phyloP scores from a whole-genome alignment of 1,284 basidiomycete genomes.

The Athelia sp. region DNA sequence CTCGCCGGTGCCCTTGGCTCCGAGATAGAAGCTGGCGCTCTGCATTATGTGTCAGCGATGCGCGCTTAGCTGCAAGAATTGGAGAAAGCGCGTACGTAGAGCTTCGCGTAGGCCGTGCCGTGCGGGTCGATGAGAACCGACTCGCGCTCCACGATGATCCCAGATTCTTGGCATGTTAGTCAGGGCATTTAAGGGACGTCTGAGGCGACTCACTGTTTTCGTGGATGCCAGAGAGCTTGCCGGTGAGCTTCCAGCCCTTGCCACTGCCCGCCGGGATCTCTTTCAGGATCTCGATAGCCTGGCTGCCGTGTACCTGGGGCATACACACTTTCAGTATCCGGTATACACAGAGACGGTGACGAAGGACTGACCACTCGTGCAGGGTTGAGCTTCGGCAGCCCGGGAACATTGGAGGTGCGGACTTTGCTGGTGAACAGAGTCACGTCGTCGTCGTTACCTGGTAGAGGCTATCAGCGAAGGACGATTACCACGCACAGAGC shows the following conservation, averaged over 20 bases:
- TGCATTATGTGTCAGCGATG: conserved; percentile 20
- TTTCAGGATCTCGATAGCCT: conserved; percentile 70
- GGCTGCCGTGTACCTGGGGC: conserved; percentile 69
- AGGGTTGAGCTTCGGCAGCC: conserved; percentile 62
- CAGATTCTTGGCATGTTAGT: conserved; percentile 48
- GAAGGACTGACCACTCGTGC: conserved; percentile 51
- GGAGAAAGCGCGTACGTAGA: conserved; percentile 44
- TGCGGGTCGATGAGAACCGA: conserved; percentile 56
- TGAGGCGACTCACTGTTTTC: conserved; percentile 64
- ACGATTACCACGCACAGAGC: background rate
- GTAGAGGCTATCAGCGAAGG: conserved; percentile 6
- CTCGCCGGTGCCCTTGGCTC: conserved; percentile 65
- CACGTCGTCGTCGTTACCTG: conserved; percentile 53
- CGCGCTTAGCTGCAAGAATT: conserved; percentile 4
- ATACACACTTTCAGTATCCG: background rate
- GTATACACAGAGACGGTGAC: background rate
- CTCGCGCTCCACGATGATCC: conserved; percentile 69
- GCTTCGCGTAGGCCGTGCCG: conserved; percentile 63
- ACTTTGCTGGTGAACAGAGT: conserved; percentile 57
- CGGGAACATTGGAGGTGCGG: conserved; percentile 41
- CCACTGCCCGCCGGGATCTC: conserved; percentile 63
- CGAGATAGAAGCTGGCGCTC: conserved; percentile 71
- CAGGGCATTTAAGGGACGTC: background rate
- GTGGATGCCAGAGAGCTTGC: conserved; percentile 55
- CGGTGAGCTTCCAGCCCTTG: conserved; percentile 60